Base-by-base conservation (phyloP, 2,329 filamentous ascomycete genomes). In the Xylariaceae sp. region DNA sequence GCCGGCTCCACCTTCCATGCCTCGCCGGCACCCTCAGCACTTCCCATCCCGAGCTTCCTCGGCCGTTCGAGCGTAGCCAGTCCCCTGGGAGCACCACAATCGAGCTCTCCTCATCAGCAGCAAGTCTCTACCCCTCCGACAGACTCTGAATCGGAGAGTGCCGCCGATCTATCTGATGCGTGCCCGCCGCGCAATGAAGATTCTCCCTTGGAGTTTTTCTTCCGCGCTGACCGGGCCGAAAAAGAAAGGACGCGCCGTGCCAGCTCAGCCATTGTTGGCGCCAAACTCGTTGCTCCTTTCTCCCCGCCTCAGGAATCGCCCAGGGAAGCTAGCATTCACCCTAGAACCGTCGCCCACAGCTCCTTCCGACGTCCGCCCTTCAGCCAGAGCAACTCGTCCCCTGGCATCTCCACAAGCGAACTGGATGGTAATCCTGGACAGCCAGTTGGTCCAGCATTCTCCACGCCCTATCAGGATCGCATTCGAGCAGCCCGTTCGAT, bases 1-100 rank as follows among this genome's bases (percentile, higher is more conserved):
- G 94, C 94, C 36, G 94, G 92, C 12, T 87, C 92, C 32, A 95
- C 90, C 5, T 99, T 97, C 68, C 91, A 96, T 68, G 89, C 90
- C 38, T 97, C 94, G 9, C 94, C 94, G 17, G 92, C 91, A 1
- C 87, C 94, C 0, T 95, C 90, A 9, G 85, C 90, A 19, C 76
- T 99, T 31, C 94, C 94, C 0, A 87, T 96, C 51, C 94, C 94
- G 11, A 95, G 87, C 63, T 96, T 96, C 67, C 46, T 87, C 54
- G 86, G 87, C 27, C 91, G 87, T 62, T 84, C 89, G 0, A 77
- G 88, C 11, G 84, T 85, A 3, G 85, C 87, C 49, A 85, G 84
- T 3, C 81, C 78, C 6, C 61, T 68, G 52, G 59, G 70, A 49
- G 74, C 77, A 55, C 68, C 73, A 44, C 51, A 59, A 66, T 74